Evolutionary conservation across 1,284 basidiomycete genomes (phyloP), one percentile per base, ranked within the genome.

Genomic region (Rhizopogon parksii): DNA sequence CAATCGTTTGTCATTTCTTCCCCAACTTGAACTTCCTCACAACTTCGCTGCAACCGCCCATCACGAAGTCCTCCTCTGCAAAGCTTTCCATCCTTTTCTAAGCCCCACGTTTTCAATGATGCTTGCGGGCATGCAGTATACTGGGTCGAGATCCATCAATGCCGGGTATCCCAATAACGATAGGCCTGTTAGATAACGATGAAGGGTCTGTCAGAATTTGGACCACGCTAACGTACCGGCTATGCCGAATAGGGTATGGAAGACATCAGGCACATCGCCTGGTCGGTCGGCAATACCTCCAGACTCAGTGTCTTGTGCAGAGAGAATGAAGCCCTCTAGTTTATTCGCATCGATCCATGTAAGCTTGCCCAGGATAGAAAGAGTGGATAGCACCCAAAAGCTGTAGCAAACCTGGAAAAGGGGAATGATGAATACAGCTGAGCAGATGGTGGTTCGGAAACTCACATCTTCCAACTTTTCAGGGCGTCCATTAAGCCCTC

Each of bases 381-480:
- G 69, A 0, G 90, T 76, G 0, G 95, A 94, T 2, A 98, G 78
- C 4, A 95, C 93, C 94, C 95, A 99, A 75, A 93, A 95, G 60
- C 89, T 93, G 70, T 99, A 99, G 72, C 96, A 99, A 2, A 96
- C 91, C 92, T 95, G 56, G 4, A 25, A 40, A 21, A 19, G 6
- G 36, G 40, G 9, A 19, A 25, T 45, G 4, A 40, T 40, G 14
- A 27, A 32, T 19, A 39, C 32, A 7, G 46, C 95, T 64, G 24
- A 17, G 11, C 8, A 25, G 8, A 17, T 9, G 17, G 19, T 17
- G 12, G 2, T 6, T 9, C 5, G n/a, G 8, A 15, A 37, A 64
- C 84, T 61, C 59, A 95, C 95, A 65, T 98, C 95, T 71, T 95
- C 93, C n/a, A 98, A 75, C 72, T 99, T 99, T 66, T 99, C 92